A percentile compares a stretch with the other conserved stretches of the same genome.
Conservation (phyloP, 1,284 basidiomycete species). For the Trametes sp. region DNA sequence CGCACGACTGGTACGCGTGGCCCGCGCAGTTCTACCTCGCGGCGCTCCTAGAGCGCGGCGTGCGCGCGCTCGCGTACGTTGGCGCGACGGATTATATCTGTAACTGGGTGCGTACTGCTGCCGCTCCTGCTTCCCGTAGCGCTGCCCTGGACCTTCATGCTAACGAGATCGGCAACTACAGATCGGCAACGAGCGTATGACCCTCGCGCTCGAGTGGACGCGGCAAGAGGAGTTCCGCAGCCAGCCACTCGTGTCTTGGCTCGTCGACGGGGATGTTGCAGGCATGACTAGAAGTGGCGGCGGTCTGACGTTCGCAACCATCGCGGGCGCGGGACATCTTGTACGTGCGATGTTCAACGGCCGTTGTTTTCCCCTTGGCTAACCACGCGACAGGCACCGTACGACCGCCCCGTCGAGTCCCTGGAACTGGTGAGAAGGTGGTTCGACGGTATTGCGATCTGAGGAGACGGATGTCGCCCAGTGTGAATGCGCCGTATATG, state of each 20-base stretch:
- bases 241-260: constrained; percentile 63
- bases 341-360: constrained; percentile 44
- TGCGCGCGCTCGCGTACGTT: constrained; percentile 78
- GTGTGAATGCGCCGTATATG: too few species aligned
- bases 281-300: constrained; percentile 65
- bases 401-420: constrained; percentile 64
- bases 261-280: constrained; percentile 54
- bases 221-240: constrained; percentile 57
- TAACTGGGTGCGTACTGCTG: constrained; percentile 61
- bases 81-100: constrained; percentile 79
- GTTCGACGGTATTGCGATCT: constrained; percentile 49
- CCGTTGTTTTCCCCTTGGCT: background rate
- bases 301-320: constrained; percentile 69
- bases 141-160: background rate
- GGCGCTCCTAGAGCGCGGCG: constrained; percentile 75
- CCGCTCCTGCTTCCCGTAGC: background rate
- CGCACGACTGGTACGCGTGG: constrained; percentile 50
- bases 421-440: constrained; percentile 59
- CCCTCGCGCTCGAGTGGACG: constrained; percentile 65
- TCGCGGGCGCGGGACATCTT: constrained; percentile 71
- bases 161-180: background rate
- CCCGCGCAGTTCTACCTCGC: constrained; percentile 64
- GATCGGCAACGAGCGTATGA: constrained; percentile 69
- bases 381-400: constrained; percentile 61
- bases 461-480: constrained; percentile 23